Evolutionary conservation across 2,329 filamentous ascomycete species (phyloP), one percentile per base, ranked within the genome.

Genomic region (Aspergillus uvarum): DNA sequence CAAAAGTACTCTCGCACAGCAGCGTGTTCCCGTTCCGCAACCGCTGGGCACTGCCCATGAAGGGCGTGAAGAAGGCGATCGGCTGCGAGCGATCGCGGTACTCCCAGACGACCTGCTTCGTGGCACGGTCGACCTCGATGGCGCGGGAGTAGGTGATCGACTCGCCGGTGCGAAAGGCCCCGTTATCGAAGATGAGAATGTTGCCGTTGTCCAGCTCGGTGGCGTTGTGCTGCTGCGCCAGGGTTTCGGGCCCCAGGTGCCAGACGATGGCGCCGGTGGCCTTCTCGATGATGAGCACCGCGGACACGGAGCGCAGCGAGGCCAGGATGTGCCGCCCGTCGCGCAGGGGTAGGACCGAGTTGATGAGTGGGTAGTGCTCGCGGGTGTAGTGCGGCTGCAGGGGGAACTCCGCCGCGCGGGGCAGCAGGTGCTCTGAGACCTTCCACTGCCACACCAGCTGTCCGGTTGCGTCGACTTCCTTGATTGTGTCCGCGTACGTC

Each of bases 151-250:
- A 81, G 2, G 77, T 75, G 5, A 78, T 74, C 2, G 75, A 76
- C 54, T 77, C 69, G 21, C 72, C 71, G 14, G 73, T 67, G 5
- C 79, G 70, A 59, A 78, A 81, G 0, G 76, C 76, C 2, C 79
- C 79, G 56, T 81, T 81, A 62, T 81, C 79, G 60, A 81, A 79
- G 56, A 81, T 76, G 19, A 81, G 68, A 16, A 81, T 79, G 51
- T 76, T 76, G 5, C 79, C 78, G 24, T 75, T 68, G 0, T 72
- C 65, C 5, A 81, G 69, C 62, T 81, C 76, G 29, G 70, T 75
- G 0, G 79, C 78, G 56, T 76, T 77, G 65, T 81, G 79, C 62
- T 81, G 79, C 63, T 81, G 79, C 1, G 74, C 76, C 0, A 81
- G 68, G 2, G 75, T 69, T 3, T 73, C 74, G 2, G 74, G 71